phyloP scores from a whole-genome alignment of 2,329 filamentous ascomycete genomes.

The Trichoderma sp. region DNA sequence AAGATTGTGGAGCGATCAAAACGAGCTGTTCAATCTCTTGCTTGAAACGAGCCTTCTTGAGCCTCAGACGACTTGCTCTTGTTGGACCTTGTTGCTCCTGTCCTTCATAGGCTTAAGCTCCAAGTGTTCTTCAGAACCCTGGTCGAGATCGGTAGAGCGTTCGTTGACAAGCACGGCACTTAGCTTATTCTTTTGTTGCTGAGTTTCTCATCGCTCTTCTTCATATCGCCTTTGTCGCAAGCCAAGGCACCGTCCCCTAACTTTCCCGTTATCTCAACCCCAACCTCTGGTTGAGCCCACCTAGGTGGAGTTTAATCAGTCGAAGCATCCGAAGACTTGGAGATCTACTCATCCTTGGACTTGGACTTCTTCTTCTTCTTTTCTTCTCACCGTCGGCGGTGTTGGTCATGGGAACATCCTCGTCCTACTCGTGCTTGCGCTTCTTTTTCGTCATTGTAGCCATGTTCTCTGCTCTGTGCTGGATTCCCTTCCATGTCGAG shows the following conservation, averaged over 20 bases:
- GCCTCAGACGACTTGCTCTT: neutral
- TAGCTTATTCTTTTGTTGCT: neutral
- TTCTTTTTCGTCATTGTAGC: no score
- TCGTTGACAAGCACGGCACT: neutral
- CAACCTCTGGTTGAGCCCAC: neutral
- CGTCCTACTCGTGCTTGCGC: conserved; percentile 52
- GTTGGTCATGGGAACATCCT: conserved; percentile 36
- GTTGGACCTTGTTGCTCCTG: conserved; percentile 9
- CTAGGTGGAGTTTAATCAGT: conserved; percentile 20
- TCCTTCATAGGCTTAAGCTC: conserved; percentile 61
- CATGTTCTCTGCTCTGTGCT: no score
- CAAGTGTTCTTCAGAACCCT: neutral
- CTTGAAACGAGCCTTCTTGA: no score
- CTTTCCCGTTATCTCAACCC: neutral
- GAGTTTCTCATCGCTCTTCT: neutral
- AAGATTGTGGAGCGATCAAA: no score
- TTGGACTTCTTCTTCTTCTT: conserved; percentile 54
- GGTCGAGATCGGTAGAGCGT: neutral
- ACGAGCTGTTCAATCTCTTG: no score
- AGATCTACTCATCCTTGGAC: conserved; percentile 38
- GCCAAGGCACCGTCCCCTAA: neutral
- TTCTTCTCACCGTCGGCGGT: conserved; percentile 42
- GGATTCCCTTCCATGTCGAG: no score
- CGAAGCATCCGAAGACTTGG: neutral
- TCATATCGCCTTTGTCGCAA: neutral